phyloP scores from a whole-genome alignment of 2,329 filamentous ascomycete species.

The Zalaria sp. region DNA sequence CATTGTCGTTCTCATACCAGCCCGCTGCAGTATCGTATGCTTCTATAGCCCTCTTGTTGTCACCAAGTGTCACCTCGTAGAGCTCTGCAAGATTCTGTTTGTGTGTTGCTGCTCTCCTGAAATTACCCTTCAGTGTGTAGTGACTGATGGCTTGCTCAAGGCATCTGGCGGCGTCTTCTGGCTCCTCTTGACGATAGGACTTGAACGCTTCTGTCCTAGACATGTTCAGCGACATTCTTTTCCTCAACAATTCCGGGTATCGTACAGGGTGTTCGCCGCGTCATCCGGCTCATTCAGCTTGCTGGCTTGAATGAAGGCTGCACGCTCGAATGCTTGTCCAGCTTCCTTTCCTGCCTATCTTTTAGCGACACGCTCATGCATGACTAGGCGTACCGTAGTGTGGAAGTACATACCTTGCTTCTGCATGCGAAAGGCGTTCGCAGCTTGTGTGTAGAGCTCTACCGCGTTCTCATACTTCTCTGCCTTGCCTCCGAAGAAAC shows the following conservation, averaged over 20 bases:
- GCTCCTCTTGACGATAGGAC: constrained; percentile 75
- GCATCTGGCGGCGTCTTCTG: constrained; percentile 68
- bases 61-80: constrained; percentile 67
- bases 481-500: constrained; percentile 71
- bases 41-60: constrained; percentile 64
- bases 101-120: constrained; percentile 77
- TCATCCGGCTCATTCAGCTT: constrained; percentile 87
- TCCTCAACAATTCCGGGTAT: too few species aligned
- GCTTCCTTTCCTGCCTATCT: constrained; percentile 57
- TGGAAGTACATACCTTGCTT: constrained; percentile 47
- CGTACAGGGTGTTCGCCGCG: constrained; percentile 61
- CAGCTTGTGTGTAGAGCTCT: constrained; percentile 76
- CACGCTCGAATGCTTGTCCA: constrained; percentile 70
- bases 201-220: constrained; percentile 71
- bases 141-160: constrained; percentile 68
- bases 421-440: constrained; percentile 82
- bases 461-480: constrained; percentile 86
- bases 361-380: background rate
- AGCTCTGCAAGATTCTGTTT: constrained; percentile 81
- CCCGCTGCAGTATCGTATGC: constrained; percentile 74
- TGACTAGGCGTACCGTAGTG: background rate
- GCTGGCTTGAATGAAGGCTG: constrained; percentile 64
- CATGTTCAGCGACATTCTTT: too few species aligned
- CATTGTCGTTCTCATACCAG: constrained; percentile 83
- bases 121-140: constrained; percentile 82